Evolutionary conservation across 176 grass and related monocot genomes (phyloP), one percentile per base, ranked within the genome.

Genomic region (Zoysia pacifica): DNA sequence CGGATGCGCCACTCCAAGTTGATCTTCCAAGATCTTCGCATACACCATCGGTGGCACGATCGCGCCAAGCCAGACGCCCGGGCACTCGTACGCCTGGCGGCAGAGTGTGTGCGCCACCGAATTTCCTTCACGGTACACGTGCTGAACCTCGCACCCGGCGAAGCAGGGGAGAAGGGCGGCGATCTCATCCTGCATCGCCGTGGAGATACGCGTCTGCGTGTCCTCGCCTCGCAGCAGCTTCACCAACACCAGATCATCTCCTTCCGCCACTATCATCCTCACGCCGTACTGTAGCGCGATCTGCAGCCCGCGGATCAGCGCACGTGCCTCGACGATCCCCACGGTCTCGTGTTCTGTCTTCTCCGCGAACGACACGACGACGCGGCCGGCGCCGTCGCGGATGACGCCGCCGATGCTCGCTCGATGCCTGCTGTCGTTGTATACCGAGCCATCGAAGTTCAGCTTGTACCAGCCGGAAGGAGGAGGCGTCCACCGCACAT

Each of bases 191-290:
- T 70, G 67, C 45, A 70, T 28, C 18, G 45, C 44, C 2, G 7
- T n/a, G 2, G 67, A 45, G 18, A 70, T 70, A 9, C 67, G 44
- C 44, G 67, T 70, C 67, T 70, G 67, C 44, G 44, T 48, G n/a
- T 70, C 45, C 67, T 70, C 44, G 18, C 67, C 67, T n/a, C 67
- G 67, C n/a, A 70, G 67, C 10, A 70, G 44, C 67, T 70, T 43
- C 67, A 35, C 67, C n/a, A 70, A 45, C 67, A 70, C 67, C 4
- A 70, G 44, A 45, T 69, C 67, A 9, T 69, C 67, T 8, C 67
- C 67, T 2, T 69, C 67, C n/a, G 9, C 67, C 67, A 70, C 45
- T 18, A 48, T n/a, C 10, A 18, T 5, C 4, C 7, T 0, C 44
- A 70, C 10, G 9, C 67, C 18, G 0, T 48, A 10, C 44, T 5